Conservation (phyloP, 2,329 filamentous ascomycete genomes). For the Epicoccum nigrum region DNA sequence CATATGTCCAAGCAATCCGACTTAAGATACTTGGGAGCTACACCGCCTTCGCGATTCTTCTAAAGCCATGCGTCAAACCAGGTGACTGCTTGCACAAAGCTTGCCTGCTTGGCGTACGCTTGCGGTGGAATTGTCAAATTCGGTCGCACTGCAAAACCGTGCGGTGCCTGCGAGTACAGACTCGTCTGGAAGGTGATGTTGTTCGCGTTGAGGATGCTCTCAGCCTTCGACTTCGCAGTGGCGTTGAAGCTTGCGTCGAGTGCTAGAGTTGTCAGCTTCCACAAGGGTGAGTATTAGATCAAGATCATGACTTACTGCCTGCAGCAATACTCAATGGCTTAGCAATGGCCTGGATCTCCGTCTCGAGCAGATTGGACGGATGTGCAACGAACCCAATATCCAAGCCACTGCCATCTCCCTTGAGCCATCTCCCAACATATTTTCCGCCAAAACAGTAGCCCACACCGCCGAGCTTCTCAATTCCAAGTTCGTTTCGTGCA, state of each 20-base stretch:
- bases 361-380: slow-evolving; percentile 70
- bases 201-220: slow-evolving; percentile 34
- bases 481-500: slow-evolving; percentile 60
- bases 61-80: slow-evolving; percentile 46
- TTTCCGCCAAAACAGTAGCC: slow-evolving; percentile 80
- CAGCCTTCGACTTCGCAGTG: slow-evolving; percentile 24
- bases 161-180: slow-evolving; percentile 41
- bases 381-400: slow-evolving; percentile 73
- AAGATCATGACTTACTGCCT: slow-evolving; percentile 46
- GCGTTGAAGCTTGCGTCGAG: slow-evolving; percentile 30
- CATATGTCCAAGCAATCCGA: too few relatives aligned
- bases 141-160: slow-evolving; percentile 45
- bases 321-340: slow-evolving; percentile 72
- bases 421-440: slow-evolving; percentile 71
- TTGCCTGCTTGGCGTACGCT: slow-evolving; percentile 46
- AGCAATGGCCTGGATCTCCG: slow-evolving; percentile 68
- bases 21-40: too few relatives aligned
- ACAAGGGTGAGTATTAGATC: slow-evolving; percentile 1
- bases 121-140: slow-evolving; percentile 38
- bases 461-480: slow-evolving; percentile 65
- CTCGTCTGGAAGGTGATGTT: slow-evolving; percentile 43
- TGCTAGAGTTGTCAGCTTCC: slow-evolving; percentile 21
- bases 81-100: slow-evolving; percentile 45
- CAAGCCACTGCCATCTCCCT: slow-evolving; percentile 54
- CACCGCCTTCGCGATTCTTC: neutral